A percentile compares a stretch with the other conserved stretches of the same genome.
Evolutionary conservation across 1,284 basidiomycete genomes (phyloP).

Genomic region (Pisolithus thermaeus): DNA sequence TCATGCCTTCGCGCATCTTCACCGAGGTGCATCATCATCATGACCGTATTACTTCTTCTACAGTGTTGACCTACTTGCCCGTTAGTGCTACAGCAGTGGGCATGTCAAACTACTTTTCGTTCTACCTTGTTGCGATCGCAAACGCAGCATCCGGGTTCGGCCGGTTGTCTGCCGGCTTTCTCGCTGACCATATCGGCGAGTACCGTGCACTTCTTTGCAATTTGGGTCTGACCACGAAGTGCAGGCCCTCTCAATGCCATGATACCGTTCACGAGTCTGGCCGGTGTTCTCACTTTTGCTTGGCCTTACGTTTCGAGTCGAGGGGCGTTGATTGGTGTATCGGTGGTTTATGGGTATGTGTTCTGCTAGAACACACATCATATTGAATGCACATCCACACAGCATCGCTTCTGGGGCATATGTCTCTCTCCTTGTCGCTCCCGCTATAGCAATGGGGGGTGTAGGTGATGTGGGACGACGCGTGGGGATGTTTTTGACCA

Average conservation of each 20-base stretch:
- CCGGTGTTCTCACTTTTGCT: constrained; percentile 34
- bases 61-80: constrained; percentile 48
- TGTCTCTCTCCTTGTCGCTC: constrained; percentile 47
- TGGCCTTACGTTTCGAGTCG: constrained; percentile 40
- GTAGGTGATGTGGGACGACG: constrained; percentile 55
- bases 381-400: constrained; percentile 1
- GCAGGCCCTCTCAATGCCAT: constrained; percentile 39
- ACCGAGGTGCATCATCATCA: not conserved
- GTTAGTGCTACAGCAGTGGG: constrained; percentile 16
- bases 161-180: constrained; percentile 34
- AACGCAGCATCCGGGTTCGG: constrained; percentile 41
- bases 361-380: not conserved
- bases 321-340: constrained; percentile 30
- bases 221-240: not conserved
- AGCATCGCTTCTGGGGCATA: constrained; percentile 53
- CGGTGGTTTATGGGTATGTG: constrained; percentile 41
- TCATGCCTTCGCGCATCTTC: not conserved
- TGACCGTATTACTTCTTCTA: not conserved
- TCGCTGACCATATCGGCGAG: constrained; percentile 37
- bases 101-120: constrained; percentile 31
- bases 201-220: not conserved
- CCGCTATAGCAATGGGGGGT: constrained; percentile 55
- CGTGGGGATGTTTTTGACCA: constrained; percentile 51
- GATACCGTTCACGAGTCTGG: constrained; percentile 34
- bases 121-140: constrained; percentile 44